A percentile compares a stretch with the other conserved stretches of the same genome.
phyloP scores from a whole-genome alignment of 257 asterid species.

The Linaria vulgaris region DNA sequence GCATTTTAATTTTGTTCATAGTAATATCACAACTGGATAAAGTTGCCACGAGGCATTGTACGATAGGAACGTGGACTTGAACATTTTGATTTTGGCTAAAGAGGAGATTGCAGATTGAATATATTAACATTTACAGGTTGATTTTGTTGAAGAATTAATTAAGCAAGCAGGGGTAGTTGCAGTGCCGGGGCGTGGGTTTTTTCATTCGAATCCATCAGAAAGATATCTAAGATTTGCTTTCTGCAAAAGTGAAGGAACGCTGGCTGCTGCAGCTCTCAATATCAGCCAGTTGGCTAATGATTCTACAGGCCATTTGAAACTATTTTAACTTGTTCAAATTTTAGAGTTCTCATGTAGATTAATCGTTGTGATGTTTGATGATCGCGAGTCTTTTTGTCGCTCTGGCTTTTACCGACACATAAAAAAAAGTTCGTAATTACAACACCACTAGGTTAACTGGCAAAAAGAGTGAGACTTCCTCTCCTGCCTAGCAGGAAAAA shows the following conservation, averaged over 20 bases:
- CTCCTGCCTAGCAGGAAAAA: too few species aligned
- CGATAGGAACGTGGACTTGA: neutral
- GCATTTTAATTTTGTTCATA: too few species aligned
- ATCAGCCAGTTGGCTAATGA: conserved; percentile 42
- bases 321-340: conserved; percentile 30
- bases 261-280: conserved; percentile 60
- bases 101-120: neutral
- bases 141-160: conserved; percentile 71
- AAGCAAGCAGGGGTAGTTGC: conserved; percentile 87
- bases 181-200: conserved; percentile 85
- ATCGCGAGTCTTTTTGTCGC: too few species aligned
- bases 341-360: neutral
- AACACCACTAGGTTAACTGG: too few species aligned
- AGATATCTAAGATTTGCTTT: conserved; percentile 77
- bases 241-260: conserved; percentile 73
- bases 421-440: too few species aligned
- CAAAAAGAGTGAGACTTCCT: too few species aligned
- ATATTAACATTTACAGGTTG: conserved; percentile 45
- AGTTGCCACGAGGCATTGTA: neutral
- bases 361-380: too few species aligned
- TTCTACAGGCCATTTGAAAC: conserved; percentile 45
- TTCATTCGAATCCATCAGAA: conserved; percentile 39
- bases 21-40: too few species aligned
- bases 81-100: neutral
- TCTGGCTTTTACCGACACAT: too few species aligned